phyloP scores from a whole-genome alignment of 2,329 filamentous ascomycete species.

The Aureobasidium melanogenum region DNA sequence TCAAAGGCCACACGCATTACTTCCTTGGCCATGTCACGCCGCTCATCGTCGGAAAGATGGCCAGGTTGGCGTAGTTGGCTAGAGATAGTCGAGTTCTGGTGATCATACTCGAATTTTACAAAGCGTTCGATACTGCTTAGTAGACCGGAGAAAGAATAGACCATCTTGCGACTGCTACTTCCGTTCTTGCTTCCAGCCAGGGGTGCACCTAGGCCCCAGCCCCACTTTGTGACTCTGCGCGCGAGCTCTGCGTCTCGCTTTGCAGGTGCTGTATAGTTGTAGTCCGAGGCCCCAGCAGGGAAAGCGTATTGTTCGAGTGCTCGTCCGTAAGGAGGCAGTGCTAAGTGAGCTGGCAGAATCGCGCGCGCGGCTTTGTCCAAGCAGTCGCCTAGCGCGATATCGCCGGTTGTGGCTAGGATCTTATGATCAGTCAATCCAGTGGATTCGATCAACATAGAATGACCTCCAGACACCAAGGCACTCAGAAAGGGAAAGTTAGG shows the following conservation, averaged over 20 bases:
- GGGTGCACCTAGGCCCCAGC: slow-evolving; percentile 63
- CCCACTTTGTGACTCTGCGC: slow-evolving; percentile 40
- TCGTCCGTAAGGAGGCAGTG: slow-evolving; percentile 71
- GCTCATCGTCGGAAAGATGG: slow-evolving; percentile 48
- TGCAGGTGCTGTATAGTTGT: slow-evolving; percentile 52
- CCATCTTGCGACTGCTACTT: slow-evolving; percentile 39
- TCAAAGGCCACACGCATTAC: slow-evolving; percentile 78
- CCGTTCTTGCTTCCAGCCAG: slow-evolving; percentile 45
- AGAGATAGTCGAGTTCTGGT: slow-evolving; percentile 24
- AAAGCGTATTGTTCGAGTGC: slow-evolving; percentile 75
- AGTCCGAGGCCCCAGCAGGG: slow-evolving; percentile 35
- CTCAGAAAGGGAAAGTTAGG: slow-evolving; percentile 74
- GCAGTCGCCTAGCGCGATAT: slow-evolving; percentile 82
- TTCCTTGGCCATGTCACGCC: slow-evolving; percentile 60
- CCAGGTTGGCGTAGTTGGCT: slow-evolving; percentile 24
- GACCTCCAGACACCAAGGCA: slow-evolving; percentile 82
- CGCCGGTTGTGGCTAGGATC: slow-evolving; percentile 63
- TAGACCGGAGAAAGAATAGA: slow-evolving; percentile 68
- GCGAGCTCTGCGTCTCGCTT: slow-evolving; percentile 51
- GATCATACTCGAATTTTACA: slow-evolving; percentile 27
- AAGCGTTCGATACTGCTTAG: slow-evolving; percentile 56
- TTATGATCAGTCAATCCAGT: slow-evolving; percentile 57
- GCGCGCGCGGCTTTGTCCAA: slow-evolving; percentile 78
- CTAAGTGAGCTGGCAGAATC: slow-evolving; percentile 55
- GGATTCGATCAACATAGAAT: slow-evolving; percentile 79